Base-by-base conservation (phyloP, 176 grass and related monocot genomes). In the Poa pratensis region DNA sequence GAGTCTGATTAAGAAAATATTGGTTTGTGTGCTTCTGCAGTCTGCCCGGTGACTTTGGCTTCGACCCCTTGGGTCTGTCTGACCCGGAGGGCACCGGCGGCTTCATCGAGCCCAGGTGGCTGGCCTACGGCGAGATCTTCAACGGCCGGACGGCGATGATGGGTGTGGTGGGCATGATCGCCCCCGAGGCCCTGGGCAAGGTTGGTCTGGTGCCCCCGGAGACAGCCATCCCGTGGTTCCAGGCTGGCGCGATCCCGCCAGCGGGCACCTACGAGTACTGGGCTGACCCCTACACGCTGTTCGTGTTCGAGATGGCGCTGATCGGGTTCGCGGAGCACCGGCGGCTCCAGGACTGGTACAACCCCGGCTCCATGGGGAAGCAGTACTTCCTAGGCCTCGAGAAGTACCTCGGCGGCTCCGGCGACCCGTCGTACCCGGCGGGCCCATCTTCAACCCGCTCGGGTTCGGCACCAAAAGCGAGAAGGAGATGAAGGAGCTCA, bases 261-360 rank as follows among this genome's bases (percentile, higher is more conserved):
- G 96, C 96, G 0, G 96, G 96, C 19, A 95, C 93, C 32, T 98
- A 98, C 87, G 8, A 54, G 77, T 98, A 95, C 87, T 98, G 96
- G 96, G 96, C 96, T 12, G 96, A 98, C 88, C 77, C 91, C 1
- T 95, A 94, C 96, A 98, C 96, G 13, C 93, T 98, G 15, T 98
- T 95, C 85, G 96, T 98, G 67, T 80, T 98, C 39, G 88, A 98
- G 82, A 17, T 98, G 91, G 96, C 89, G 50, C 91, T 98, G 19
- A 86, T 98, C 86, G 96, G 96, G 8, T 98, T 98, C 88, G 96
- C 96, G 1, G 96, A 98, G 91, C 96, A 98, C 93, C 91, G 93
- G 72, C 89, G 96, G 37, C 93, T 94, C 86, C 93, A 98, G 89
- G 93, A 98, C 86, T 98, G 93, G 93, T 88, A 90, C 35, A 94